These are phyloP conservation scores for Dioscorea dumetorum DNA, from an alignment of 106 monocot species.

Conservation along the genomic window DNA sequence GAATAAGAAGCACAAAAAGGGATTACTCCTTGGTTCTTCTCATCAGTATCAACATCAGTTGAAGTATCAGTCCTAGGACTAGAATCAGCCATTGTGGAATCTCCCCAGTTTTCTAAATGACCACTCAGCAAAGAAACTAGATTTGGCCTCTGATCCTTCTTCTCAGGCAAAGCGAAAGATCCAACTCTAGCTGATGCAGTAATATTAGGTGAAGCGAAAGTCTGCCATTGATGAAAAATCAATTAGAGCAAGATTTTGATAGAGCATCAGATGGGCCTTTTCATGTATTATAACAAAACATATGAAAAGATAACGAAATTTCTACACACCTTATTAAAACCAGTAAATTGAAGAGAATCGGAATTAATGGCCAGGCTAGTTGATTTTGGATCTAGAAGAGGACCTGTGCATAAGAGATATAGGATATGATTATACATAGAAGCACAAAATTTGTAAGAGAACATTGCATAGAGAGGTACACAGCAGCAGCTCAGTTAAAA, in stretches of 20 bases:
- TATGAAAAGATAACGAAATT: not conserved
- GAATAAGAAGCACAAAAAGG: not conserved
- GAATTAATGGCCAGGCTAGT: conserved; percentile 12
- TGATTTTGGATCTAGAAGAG: conserved; percentile 28
- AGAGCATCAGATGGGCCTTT: not conserved
- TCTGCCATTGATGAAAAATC: conserved; percentile 11
- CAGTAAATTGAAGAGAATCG: conserved; percentile 25
- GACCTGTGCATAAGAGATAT: conserved; percentile 11
- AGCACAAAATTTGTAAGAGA: not conserved
- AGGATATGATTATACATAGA: not conserved
- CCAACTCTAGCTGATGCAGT: conserved; percentile 13
- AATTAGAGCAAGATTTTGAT: not conserved
- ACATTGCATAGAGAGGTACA: not conserved
- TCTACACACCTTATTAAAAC: conserved; percentile 25
- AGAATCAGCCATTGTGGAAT: conserved; percentile 53
- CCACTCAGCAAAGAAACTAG: conserved; percentile 23
- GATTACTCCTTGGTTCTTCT: conserved; percentile 54
- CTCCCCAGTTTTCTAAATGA: conserved; percentile 72
- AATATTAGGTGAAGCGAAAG: conserved; percentile 13
- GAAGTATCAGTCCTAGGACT: conserved; percentile 89
- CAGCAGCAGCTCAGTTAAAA: not conserved
- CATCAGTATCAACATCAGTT: conserved; percentile 70
- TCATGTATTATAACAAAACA: not conserved
- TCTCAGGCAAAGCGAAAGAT: conserved; percentile 12
- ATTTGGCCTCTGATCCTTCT: conserved; percentile 30